Percentiles rank a stretch among this genome's conserved stretches.
phyloP scores from a whole-genome alignment of 805 yeast species.

The Yarrowia alimentaria region DNA sequence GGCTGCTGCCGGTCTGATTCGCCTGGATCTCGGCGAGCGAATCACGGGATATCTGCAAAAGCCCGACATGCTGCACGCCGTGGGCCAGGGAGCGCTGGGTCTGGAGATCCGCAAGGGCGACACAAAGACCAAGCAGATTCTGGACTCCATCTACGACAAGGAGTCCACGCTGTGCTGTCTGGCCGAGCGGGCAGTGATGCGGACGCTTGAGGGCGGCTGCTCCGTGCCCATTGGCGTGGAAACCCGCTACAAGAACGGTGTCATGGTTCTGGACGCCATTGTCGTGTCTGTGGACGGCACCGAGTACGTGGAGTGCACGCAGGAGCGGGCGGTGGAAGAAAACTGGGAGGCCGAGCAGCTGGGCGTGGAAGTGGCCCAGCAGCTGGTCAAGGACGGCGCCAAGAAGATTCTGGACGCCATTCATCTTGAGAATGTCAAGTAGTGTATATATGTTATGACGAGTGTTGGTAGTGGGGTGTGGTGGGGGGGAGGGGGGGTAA shows the following conservation, averaged over 20 bases:
- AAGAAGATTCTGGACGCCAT: slow-evolving; percentile 76
- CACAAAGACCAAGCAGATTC: slow-evolving; percentile 53
- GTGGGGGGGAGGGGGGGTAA: too few species aligned
- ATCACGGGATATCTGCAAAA: slow-evolving; percentile 69
- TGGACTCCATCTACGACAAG: slow-evolving; percentile 61
- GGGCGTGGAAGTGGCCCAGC: slow-evolving; percentile 68
- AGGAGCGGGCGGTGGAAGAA: slow-evolving; percentile 43
- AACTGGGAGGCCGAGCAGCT: slow-evolving; percentile 63
- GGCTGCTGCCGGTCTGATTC: slow-evolving; percentile 87
- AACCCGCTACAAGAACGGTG: slow-evolving; percentile 50
- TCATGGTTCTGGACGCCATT: slow-evolving; percentile 59
- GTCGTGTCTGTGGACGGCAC: slow-evolving; percentile 85
- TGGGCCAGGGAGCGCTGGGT: slow-evolving; percentile 98
- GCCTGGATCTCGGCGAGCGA: slow-evolving; percentile 70
- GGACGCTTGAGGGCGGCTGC: slow-evolving; percentile 94
- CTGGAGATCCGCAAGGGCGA: slow-evolving; percentile 81
- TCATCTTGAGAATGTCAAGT: slow-evolving; percentile 42
- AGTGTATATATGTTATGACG: slow-evolving; percentile 16
- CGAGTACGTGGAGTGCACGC: slow-evolving; percentile 59
- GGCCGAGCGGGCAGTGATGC: slow-evolving; percentile 85
- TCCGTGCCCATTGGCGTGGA: slow-evolving; percentile 95
- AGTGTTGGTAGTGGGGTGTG: too few species aligned
- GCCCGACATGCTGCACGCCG: slow-evolving; percentile 89
- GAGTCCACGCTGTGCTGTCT: slow-evolving; percentile 66
- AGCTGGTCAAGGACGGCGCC: slow-evolving; percentile 73